Evolutionary conservation across 331 rosid genomes (phyloP).

Genomic region (Erythrophleum ivorense): DNA sequence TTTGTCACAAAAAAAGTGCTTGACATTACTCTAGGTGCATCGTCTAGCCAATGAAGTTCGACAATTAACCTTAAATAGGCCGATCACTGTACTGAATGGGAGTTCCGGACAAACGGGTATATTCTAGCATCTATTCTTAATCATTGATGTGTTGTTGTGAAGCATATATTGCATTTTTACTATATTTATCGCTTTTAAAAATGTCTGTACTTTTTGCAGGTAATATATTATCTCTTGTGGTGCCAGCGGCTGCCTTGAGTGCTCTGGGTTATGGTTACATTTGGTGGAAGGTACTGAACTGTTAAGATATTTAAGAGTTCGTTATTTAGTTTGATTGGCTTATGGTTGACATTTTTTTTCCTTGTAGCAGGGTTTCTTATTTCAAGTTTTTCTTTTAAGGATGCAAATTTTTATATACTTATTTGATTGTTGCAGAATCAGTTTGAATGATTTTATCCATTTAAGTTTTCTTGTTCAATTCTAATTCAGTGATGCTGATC

Average conservation of each 20-base stretch:
- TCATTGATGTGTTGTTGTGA: neutral
- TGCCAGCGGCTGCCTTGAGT: constrained; percentile 82
- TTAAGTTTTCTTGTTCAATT: neutral
- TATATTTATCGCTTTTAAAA: neutral
- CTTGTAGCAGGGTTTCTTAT: constrained; percentile 7
- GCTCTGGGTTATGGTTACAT: constrained; percentile 89
- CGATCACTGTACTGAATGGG: constrained; percentile 71
- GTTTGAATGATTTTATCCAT: constrained; percentile 26
- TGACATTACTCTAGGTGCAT: constrained; percentile 61
- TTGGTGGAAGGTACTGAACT: constrained; percentile 85
- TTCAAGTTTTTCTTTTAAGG: neutral
- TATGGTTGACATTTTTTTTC: constrained; percentile 29
- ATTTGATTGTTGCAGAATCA: neutral
- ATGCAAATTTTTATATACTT: constrained; percentile 1
- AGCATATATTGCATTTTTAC: constrained; percentile 12
- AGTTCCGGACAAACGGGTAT: constrained; percentile 63
- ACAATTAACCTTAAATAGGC: constrained; percentile 51
- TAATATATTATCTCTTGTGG: constrained; percentile 64
- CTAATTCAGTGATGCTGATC: constrained; percentile 27
- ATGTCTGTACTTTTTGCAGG: constrained; percentile 55
- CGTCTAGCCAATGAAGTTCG: constrained; percentile 75
- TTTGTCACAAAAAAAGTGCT: constrained; percentile 4
- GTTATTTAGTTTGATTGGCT: constrained; percentile 21
- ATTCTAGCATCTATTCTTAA: constrained; percentile 23
- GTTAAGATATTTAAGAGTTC: neutral